Conservation (phyloP, 1,284 basidiomycete genomes). For the Cutaneotrichosporon sp. region DNA sequence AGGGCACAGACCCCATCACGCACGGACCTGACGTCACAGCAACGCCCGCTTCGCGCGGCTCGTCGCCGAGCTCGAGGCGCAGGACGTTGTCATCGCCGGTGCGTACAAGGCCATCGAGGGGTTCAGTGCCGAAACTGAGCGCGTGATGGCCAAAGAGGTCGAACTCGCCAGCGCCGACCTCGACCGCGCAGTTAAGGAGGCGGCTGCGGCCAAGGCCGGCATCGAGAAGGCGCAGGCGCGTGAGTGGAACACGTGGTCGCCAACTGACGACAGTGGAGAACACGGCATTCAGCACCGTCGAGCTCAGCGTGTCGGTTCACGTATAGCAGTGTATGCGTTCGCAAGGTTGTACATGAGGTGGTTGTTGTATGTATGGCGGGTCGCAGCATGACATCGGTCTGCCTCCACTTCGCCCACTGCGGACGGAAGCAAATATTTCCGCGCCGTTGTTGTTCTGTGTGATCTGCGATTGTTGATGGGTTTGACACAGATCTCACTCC, state of each 20-base stretch:
- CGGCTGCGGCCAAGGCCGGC: not conserved
- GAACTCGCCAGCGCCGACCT: not conserved
- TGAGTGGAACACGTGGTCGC: not conserved
- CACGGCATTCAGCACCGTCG: not conserved
- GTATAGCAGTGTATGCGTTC: not conserved
- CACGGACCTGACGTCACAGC: slow-evolving; percentile 3
- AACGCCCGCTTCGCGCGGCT: slow-evolving; percentile 3
- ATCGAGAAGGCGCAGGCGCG: not conserved
- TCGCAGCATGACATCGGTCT: too few relatives aligned
- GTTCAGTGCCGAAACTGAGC: slow-evolving; percentile 8
- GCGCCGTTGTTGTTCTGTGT: not conserved
- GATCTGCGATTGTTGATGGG: too few relatives aligned
- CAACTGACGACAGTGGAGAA: slow-evolving; percentile 6
- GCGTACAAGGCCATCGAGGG: not conserved
- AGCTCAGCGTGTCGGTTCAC: not conserved
- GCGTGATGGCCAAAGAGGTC: not conserved
- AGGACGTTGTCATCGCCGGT: slow-evolving; percentile 8
- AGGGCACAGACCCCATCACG: not conserved
- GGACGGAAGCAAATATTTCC: slow-evolving; percentile 19
- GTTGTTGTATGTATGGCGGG: too few relatives aligned
- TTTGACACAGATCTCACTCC: too few relatives aligned
- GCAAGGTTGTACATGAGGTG: too few relatives aligned
- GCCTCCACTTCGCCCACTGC: not conserved
- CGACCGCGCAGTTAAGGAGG: not conserved
- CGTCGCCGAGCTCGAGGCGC: slow-evolving; percentile 3